These are phyloP conservation scores for Tetrahymena elliotti DNA, from an alignment of 73 alveolate species.

Conservation along the genomic window DNA sequence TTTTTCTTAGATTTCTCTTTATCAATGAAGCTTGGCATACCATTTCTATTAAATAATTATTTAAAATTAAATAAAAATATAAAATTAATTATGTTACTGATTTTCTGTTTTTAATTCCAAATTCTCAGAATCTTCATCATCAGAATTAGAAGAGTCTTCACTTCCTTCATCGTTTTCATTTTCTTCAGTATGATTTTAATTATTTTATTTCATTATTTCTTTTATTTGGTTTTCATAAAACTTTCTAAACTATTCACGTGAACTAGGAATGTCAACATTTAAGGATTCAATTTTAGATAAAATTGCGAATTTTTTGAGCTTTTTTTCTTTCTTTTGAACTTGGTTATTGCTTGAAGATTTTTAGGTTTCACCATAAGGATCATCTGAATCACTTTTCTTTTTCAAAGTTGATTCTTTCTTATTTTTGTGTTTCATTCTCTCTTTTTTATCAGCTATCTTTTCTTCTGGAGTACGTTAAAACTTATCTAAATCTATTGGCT, in stretches of 20 bases:
- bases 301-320: slow-evolving; percentile 26
- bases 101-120: not conserved
- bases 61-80: not conserved
- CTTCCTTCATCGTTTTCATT: not conserved
- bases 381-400: not conserved
- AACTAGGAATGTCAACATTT: slow-evolving; percentile 37
- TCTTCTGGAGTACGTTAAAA: slow-evolving; percentile 18
- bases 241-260: slow-evolving; percentile 26
- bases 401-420: not conserved
- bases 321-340: slow-evolving; percentile 25
- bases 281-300: slow-evolving; percentile 11
- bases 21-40: not conserved
- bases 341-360: not conserved
- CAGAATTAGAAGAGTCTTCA: not conserved
- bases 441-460: slow-evolving; percentile 15
- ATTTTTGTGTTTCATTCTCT: slow-evolving; percentile 5
- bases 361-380: not conserved
- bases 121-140: slow-evolving; percentile 9
- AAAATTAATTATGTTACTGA: not conserved
- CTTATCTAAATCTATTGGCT: slow-evolving; percentile 41
- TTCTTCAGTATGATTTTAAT: slow-evolving; percentile 6
- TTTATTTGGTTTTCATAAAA: slow-evolving; percentile 27
- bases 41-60: not conserved
- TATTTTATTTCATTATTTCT: slow-evolving; percentile 18
- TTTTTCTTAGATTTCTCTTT: not conserved